Evolutionary conservation across 257 asterid genomes (phyloP).

Genomic region (Scutellaria barbata): DNA sequence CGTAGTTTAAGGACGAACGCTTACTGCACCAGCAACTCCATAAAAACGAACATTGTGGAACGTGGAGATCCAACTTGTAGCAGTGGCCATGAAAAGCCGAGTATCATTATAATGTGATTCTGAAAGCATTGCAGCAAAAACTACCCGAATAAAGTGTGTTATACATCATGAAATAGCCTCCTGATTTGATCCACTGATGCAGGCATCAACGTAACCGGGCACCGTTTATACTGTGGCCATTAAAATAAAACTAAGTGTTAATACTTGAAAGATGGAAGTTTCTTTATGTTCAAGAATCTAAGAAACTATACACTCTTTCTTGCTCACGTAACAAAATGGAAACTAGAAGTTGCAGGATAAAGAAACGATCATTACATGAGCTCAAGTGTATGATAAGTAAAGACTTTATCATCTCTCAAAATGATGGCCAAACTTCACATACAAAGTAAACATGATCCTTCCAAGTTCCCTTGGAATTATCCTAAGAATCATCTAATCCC

Average conservation of each 20-base stretch:
- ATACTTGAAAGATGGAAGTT: neutral
- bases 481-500: neutral
- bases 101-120: neutral
- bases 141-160: neutral
- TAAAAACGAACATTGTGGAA: neutral
- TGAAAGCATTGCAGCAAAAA: neutral
- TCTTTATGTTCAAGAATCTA: neutral
- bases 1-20: neutral
- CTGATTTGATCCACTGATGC: constrained; percentile 88
- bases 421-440: too few relatives aligned
- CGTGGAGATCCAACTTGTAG: neutral
- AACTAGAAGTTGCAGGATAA: too few relatives aligned
- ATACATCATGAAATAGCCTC: constrained; percentile 90
- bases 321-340: too few relatives aligned
- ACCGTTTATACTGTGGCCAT: constrained; percentile 82
- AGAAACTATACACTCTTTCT: neutral
- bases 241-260: neutral
- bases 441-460: too few relatives aligned
- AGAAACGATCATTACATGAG: neutral
- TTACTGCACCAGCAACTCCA: neutral
- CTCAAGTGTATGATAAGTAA: neutral
- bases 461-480: neutral
- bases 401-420: neutral
- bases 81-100: constrained; percentile 3
- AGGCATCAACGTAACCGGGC: constrained; percentile 87